Conservation (phyloP, 805 yeast genomes). For the Nakazawaea sp. region DNA sequence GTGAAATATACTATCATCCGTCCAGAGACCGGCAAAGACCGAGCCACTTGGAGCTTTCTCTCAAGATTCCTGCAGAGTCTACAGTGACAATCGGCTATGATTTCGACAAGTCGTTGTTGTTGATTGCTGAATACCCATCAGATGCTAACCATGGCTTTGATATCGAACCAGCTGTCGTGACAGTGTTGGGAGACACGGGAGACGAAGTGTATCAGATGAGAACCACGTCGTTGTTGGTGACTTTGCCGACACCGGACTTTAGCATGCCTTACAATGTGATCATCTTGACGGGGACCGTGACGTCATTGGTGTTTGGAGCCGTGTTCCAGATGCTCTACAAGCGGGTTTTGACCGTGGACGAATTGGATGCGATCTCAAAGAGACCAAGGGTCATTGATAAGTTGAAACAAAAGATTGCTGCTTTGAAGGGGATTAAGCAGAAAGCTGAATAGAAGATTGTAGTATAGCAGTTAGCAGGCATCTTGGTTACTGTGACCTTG, state of each 20-base stretch:
- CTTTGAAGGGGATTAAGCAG: background rate
- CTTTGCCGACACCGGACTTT: constrained; percentile 95
- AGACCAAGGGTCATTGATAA: background rate
- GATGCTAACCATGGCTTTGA: constrained; percentile 98
- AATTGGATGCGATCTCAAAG: constrained; percentile 17
- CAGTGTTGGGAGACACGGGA: constrained; percentile 36
- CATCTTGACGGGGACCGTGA: constrained; percentile 85
- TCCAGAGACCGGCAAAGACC: constrained; percentile 79
- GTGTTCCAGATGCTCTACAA: constrained; percentile 73
- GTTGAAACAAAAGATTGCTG: background rate
- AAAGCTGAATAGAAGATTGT: background rate
- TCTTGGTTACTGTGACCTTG: no score
- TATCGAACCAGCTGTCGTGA: constrained; percentile 81
- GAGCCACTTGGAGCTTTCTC: constrained; percentile 66
- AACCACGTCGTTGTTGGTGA: constrained; percentile 79
- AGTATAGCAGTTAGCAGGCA: no score
- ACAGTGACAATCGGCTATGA: constrained; percentile 60
- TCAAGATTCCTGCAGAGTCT: constrained; percentile 59
- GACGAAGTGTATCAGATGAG: constrained; percentile 43
- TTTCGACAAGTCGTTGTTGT: constrained; percentile 81
- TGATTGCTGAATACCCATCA: constrained; percentile 94
- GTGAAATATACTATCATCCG: constrained; percentile 58
- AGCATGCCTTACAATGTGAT: constrained; percentile 98
- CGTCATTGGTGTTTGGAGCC: constrained; percentile 89
- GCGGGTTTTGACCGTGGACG: constrained; percentile 68